Evolutionary conservation across 371 early-diverging fungal species (phyloP).

Genomic region (Mycotypha africana): DNA sequence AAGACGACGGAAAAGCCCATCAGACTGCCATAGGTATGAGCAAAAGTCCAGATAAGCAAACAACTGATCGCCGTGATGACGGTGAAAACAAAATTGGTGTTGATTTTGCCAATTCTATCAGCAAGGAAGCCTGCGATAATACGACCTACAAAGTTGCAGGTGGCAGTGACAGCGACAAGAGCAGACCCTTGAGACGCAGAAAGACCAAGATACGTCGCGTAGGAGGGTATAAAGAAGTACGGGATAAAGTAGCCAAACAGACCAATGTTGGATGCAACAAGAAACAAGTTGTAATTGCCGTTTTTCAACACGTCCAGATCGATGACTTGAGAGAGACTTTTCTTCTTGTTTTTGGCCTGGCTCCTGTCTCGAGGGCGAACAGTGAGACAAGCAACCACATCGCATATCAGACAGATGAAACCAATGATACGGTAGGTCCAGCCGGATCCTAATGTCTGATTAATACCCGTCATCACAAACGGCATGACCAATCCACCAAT

Average conservation of each 20-base stretch:
- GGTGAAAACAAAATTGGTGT: constrained; percentile 44
- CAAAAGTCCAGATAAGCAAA: constrained; percentile 59
- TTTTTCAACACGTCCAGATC: constrained; percentile 9
- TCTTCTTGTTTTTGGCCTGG: constrained; percentile 10
- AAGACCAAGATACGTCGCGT: constrained; percentile 23
- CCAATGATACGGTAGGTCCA: constrained; percentile 57
- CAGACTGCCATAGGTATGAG: constrained; percentile 32
- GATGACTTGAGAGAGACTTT: constrained; percentile 5
- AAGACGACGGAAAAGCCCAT: constrained; percentile 49
- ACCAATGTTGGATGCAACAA: constrained; percentile 18
- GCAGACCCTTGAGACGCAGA: constrained; percentile 22
- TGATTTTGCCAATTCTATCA: constrained; percentile 54
- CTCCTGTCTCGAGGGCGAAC: constrained; percentile 26
- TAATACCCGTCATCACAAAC: constrained; percentile 53
- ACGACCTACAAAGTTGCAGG: constrained; percentile 25
- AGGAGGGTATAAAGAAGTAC: constrained; percentile 28
- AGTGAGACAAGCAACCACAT: constrained; percentile 27
- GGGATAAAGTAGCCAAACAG: constrained; percentile 32
- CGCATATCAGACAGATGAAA: constrained; percentile 38
- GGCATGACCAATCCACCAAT: constrained; percentile 72
- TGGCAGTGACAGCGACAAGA: constrained; percentile 24
- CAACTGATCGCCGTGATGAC: constrained; percentile 40
- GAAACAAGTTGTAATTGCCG: constrained; percentile 18
- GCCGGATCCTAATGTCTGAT: constrained; percentile 45
- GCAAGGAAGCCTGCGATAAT: constrained; percentile 19